Evolutionary conservation across 2,329 filamentous ascomycete genomes (phyloP).

Genomic region (Fusarium paranaense): DNA sequence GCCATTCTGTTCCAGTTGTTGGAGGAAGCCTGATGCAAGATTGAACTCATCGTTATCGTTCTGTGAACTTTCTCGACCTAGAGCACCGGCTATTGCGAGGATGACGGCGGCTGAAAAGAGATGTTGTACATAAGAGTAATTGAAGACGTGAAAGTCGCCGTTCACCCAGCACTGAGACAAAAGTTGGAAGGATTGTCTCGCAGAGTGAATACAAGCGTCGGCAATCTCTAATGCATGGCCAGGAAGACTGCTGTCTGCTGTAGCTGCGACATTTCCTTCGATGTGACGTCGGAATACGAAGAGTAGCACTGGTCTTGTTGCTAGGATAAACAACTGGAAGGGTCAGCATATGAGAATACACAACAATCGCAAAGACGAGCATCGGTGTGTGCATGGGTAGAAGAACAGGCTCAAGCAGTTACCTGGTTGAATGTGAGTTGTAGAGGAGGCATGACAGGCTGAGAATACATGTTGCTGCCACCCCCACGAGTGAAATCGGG

Average conservation of each 20-base stretch:
- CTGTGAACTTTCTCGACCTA: not conserved
- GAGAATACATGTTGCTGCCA: not conserved
- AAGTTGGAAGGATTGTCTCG: constrained; percentile 13
- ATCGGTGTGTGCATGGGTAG: not conserved
- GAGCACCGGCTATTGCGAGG: constrained; percentile 20
- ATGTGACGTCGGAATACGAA: not conserved
- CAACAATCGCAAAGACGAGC: not conserved
- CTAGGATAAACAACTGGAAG: not conserved
- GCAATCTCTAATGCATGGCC: not conserved
- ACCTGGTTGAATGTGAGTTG: constrained; percentile 6
- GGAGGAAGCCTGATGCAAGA: not conserved
- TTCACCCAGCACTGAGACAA: constrained; percentile 19
- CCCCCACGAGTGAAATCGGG: not conserved
- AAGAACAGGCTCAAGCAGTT: not conserved
- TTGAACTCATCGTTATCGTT: not conserved
- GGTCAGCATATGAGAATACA: not conserved
- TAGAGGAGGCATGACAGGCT: not conserved
- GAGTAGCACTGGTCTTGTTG: not conserved
- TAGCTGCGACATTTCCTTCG: not conserved
- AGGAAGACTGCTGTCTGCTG: not conserved
- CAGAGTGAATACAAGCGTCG: constrained; percentile 19
- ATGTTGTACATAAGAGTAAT: constrained; percentile 25
- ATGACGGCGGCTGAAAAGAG: constrained; percentile 26
- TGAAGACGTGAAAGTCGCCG: constrained; percentile 14
- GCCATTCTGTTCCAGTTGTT: not conserved